Evolutionary conservation across 2,329 filamentous ascomycete species (phyloP).

Genomic region (Capronia epimyces): DNA sequence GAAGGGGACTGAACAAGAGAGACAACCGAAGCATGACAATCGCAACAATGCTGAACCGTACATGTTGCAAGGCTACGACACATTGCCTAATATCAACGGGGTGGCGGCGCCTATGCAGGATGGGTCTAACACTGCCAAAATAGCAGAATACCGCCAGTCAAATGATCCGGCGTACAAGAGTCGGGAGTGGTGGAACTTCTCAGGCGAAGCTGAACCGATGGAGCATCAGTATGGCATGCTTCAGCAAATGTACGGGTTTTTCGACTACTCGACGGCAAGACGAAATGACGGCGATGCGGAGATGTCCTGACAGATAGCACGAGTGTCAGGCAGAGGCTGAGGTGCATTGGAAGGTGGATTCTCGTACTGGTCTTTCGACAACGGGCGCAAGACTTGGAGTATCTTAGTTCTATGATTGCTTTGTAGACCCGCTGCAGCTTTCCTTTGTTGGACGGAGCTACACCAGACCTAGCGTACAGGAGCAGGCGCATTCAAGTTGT

Average conservation of each 20-base stretch:
- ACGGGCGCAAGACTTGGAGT: not conserved
- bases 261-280: constrained; percentile 16
- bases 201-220: constrained; percentile 29
- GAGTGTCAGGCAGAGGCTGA: not conserved
- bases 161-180: constrained; percentile 41
- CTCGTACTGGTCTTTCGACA: not conserved
- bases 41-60: constrained; percentile 68
- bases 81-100: constrained; percentile 60
- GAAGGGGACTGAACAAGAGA: constrained; percentile 38
- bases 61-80: constrained; percentile 75
- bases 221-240: constrained; percentile 39
- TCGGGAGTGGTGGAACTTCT: constrained; percentile 37
- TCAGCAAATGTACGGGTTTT: constrained; percentile 31
- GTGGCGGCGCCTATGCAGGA: constrained; percentile 35
- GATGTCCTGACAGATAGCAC: constrained; percentile 17
- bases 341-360: not conserved
- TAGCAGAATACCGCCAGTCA: constrained; percentile 33
- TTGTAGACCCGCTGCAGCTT: constrained; percentile 10
- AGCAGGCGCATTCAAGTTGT: too few relatives aligned
- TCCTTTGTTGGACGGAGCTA: constrained; percentile 5
- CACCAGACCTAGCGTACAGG: too few relatives aligned
- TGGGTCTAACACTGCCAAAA: constrained; percentile 11
- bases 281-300: constrained; percentile 21
- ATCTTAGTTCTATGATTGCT: constrained; percentile 16
- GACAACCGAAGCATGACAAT: constrained; percentile 22